A percentile compares a stretch with the other conserved stretches of the same genome.
These are phyloP conservation scores for Microbotryomycetes sp. DNA, from an alignment of 1,284 basidiomycete genomes.

Conservation along the genomic window DNA sequence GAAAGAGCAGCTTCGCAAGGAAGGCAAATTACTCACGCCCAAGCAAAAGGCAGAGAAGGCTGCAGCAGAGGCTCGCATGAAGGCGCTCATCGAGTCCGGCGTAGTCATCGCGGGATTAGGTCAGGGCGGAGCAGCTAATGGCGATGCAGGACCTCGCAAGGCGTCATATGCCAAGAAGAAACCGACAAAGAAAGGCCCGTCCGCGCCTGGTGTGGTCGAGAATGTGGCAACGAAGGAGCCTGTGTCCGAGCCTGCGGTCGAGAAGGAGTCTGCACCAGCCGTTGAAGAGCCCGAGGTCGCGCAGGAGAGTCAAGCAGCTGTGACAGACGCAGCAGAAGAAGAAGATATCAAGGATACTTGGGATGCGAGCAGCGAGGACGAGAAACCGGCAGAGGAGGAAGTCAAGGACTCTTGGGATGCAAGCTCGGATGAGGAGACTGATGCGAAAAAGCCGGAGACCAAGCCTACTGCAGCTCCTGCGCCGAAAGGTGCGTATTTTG, in stretches of 20 bases:
- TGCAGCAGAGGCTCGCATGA: slow-evolving; percentile 80
- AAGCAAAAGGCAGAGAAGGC: slow-evolving; percentile 94
- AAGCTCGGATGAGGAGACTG: slow-evolving; percentile 49
- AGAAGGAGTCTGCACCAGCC: slow-evolving; percentile 10
- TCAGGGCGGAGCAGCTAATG: slow-evolving; percentile 48
- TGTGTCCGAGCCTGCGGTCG: slow-evolving; percentile 30
- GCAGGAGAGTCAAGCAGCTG: slow-evolving; percentile 42
- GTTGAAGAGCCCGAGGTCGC: slow-evolving; percentile 32
- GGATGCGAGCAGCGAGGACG: slow-evolving; percentile 58
- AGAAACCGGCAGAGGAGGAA: slow-evolving; percentile 45
- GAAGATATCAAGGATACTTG: slow-evolving; percentile 67
- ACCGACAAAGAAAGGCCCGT: slow-evolving; percentile 44
- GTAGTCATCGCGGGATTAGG: slow-evolving; percentile 83
- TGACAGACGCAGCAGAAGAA: too few relatives aligned
- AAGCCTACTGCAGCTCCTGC: slow-evolving; percentile 29
- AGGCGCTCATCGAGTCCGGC: slow-evolving; percentile 74
- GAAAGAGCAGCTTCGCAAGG: slow-evolving; percentile 75
- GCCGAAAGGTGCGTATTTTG: slow-evolving; percentile 22
- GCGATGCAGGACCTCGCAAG: slow-evolving; percentile 52
- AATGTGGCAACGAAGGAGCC: slow-evolving; percentile 32
- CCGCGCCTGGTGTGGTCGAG: slow-evolving; percentile 42
- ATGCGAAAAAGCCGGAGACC: slow-evolving; percentile 37
- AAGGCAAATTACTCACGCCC: slow-evolving; percentile 81
- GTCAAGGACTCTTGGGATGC: slow-evolving; percentile 76
- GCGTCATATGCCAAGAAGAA: slow-evolving; percentile 80